These are phyloP conservation scores for Fraxinus quadrangulata DNA, from an alignment of 257 asterid species.

Conservation along the genomic window DNA sequence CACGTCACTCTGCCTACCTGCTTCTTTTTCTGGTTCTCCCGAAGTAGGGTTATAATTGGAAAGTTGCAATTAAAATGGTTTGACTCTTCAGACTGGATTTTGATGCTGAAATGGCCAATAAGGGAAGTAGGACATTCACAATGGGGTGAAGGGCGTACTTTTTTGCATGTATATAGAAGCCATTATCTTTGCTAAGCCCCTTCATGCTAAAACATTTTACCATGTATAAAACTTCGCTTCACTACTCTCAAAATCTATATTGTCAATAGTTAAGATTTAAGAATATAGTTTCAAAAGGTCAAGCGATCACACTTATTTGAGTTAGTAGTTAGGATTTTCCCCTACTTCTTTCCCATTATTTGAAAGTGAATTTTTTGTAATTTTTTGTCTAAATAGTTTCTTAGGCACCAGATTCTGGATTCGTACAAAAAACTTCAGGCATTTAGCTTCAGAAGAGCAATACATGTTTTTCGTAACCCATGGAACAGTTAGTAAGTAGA, in stretches of 20 bases:
- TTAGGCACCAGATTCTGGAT: not conserved
- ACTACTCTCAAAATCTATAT: not conserved
- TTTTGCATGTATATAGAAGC: not conserved
- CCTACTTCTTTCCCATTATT: not conserved
- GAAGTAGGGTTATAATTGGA: not conserved
- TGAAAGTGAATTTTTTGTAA: not conserved
- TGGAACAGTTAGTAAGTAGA: not conserved
- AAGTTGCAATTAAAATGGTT: not conserved
- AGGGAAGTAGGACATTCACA: not conserved
- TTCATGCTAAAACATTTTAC: not conserved
- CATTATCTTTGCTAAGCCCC: not conserved
- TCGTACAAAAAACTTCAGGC: not conserved
- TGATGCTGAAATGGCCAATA: not conserved
- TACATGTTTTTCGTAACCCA: not conserved
- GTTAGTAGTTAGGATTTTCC: not conserved
- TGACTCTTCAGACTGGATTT: not conserved
- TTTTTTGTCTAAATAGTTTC: not conserved
- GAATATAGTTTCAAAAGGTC: not conserved
- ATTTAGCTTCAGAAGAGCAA: not conserved
- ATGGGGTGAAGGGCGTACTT: not conserved
- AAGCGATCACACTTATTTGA: not conserved
- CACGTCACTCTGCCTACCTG: not conserved
- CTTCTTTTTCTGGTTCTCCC: not conserved
- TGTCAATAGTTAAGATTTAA: not conserved
- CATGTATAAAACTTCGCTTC: not conserved